Percentiles rank a stretch among this genome's conserved stretches.
These are phyloP conservation scores for Brasenia schreberi DNA, from an alignment of 164 flowering plant genomes.

Conservation along the genomic window DNA sequence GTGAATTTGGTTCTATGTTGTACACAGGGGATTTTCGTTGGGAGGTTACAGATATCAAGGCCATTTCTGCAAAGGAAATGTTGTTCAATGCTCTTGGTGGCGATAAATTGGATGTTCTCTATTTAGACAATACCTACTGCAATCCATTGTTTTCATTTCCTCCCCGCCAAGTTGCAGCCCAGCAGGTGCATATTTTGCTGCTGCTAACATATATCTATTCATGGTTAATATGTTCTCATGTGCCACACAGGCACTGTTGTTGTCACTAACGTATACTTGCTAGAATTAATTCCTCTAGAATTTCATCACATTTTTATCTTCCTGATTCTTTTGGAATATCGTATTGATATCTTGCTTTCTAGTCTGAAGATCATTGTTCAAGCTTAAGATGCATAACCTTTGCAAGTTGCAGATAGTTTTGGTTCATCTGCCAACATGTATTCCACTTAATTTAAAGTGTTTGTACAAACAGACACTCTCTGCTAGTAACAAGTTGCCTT, in stretches of 20 bases:
- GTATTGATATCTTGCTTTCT: neutral
- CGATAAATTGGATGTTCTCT: slow-evolving; percentile 37
- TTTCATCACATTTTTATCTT: neutral
- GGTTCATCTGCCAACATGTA: neutral
- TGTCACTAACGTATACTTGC: too few relatives aligned
- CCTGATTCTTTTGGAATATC: neutral
- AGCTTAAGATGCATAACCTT: neutral
- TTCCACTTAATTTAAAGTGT: too few relatives aligned
- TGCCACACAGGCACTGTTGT: too few relatives aligned
- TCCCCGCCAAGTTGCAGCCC: slow-evolving; percentile 54
- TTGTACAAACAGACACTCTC: neutral
- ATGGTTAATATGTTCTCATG: neutral
- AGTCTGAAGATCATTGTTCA: neutral
- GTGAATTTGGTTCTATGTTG: slow-evolving; percentile 61
- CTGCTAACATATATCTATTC: neutral
- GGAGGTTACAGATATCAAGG: slow-evolving; percentile 25
- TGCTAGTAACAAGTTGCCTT: neutral
- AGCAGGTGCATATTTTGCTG: slow-evolving; percentile 33
- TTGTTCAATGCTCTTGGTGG: slow-evolving; percentile 45
- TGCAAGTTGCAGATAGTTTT: neutral
- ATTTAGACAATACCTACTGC: slow-evolving; percentile 81
- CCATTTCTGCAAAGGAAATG: slow-evolving; percentile 27
- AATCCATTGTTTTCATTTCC: slow-evolving; percentile 69
- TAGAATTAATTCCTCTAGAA: too few relatives aligned
- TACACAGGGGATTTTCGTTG: slow-evolving; percentile 73